Evolutionary conservation across 2,329 filamentous ascomycete genomes (phyloP).

Genomic region (Aureobasidium sp.): DNA sequence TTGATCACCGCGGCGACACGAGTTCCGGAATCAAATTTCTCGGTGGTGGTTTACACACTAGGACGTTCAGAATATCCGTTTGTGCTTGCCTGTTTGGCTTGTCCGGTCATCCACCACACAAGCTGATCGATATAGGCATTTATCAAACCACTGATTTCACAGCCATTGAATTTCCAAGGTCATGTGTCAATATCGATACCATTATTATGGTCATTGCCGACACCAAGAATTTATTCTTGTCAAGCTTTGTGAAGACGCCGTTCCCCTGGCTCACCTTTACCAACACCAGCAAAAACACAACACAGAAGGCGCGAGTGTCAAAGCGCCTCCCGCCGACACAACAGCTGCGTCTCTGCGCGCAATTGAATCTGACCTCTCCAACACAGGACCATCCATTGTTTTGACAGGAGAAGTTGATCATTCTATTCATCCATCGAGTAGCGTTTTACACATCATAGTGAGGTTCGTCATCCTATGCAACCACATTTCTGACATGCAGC

Average conservation of each 20-base stretch:
- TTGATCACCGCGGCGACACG: background rate
- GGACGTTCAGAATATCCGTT: background rate
- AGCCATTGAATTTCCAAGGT: background rate
- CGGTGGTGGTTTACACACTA: background rate
- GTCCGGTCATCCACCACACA: background rate
- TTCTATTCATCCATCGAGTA: background rate
- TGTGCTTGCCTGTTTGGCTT: conserved; percentile 4
- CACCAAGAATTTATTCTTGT: conserved; percentile 26
- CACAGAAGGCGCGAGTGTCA: conserved; percentile 9
- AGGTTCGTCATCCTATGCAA: background rate
- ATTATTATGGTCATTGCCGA: conserved; percentile 26
- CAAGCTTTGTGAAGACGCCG: conserved; percentile 21
- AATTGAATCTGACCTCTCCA: background rate
- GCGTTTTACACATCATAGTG: background rate
- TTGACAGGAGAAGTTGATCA: background rate
- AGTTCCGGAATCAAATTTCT: background rate
- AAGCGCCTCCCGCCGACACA: background rate
- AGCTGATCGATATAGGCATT: background rate
- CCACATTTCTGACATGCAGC: background rate
- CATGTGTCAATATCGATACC: conserved; percentile 30
- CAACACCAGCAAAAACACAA: background rate
- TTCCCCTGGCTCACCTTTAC: background rate
- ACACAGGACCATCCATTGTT: background rate
- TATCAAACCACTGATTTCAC: background rate
- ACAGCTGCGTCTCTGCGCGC: background rate